A percentile compares a stretch with the other conserved stretches of the same genome.
phyloP scores from a whole-genome alignment of 352 stramenopile species.

The Phytophthora palmivora region DNA sequence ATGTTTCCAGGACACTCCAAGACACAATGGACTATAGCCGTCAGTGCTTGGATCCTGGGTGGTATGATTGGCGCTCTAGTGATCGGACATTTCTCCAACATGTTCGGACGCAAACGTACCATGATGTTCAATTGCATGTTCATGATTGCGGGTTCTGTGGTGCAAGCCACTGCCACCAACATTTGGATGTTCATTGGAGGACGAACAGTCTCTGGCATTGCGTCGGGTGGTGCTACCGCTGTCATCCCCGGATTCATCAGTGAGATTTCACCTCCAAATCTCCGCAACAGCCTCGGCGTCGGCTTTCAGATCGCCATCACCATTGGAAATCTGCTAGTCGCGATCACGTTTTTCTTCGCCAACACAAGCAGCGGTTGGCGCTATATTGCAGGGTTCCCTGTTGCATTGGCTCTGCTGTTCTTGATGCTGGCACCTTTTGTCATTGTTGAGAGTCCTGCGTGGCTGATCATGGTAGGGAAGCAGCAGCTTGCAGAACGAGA shows the following conservation, averaged over 20 bases:
- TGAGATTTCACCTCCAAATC: slow-evolving; percentile 41
- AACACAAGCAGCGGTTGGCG: slow-evolving; percentile 37
- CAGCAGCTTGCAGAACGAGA: slow-evolving; percentile 25
- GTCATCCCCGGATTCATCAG: slow-evolving; percentile 37
- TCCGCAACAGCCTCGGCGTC: slow-evolving; percentile 37
- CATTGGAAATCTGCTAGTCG: slow-evolving; percentile 34
- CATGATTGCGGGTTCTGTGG: slow-evolving; percentile 43
- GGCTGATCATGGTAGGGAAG: slow-evolving; percentile 33
- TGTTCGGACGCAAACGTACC: slow-evolving; percentile 26
- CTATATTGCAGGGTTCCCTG: slow-evolving; percentile 42
- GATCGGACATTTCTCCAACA: slow-evolving; percentile 31
- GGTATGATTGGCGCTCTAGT: slow-evolving; percentile 44
- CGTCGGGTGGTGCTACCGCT: slow-evolving; percentile 38
- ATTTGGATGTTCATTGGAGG: slow-evolving; percentile 44
- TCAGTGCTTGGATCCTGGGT: slow-evolving; percentile 51
- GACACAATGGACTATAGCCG: slow-evolving; percentile 49
- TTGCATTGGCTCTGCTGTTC: slow-evolving; percentile 34
- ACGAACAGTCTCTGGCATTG: slow-evolving; percentile 46
- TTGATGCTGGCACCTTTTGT: slow-evolving; percentile 27
- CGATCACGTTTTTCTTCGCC: slow-evolving; percentile 37
- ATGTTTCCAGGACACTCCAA: slow-evolving; percentile 63
- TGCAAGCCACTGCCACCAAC: slow-evolving; percentile 39
- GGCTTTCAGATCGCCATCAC: slow-evolving; percentile 41
- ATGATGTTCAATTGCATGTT: slow-evolving; percentile 39
- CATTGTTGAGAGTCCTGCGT: slow-evolving; percentile 29